These are phyloP conservation scores for Botrytis elliptica DNA, from an alignment of 2,329 filamentous ascomycete genomes.

Conservation along the genomic window DNA sequence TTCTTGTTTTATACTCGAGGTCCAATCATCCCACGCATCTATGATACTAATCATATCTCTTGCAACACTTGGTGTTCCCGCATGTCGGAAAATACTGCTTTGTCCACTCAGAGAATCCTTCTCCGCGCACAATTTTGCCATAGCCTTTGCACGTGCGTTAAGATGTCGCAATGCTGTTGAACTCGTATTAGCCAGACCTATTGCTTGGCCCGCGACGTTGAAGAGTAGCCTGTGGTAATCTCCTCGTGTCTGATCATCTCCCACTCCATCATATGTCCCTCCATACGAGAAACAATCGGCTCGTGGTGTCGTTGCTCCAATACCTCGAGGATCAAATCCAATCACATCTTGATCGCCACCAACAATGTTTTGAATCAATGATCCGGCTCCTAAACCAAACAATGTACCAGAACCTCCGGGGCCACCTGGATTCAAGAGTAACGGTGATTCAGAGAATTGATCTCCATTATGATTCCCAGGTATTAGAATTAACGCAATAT, in stretches of 20 bases:
- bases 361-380: slow-evolving; percentile 41
- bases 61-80: slow-evolving; percentile 39
- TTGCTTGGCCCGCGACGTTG: slow-evolving; percentile 22
- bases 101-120: slow-evolving; percentile 34
- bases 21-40: slow-evolving; percentile 38
- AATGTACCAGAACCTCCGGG: slow-evolving; percentile 46
- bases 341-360: slow-evolving; percentile 47
- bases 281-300: slow-evolving; percentile 51
- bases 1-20: slow-evolving; percentile 8
- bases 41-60: slow-evolving; percentile 42
- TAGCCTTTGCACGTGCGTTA: slow-evolving; percentile 45
- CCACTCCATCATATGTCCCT: slow-evolving; percentile 28
- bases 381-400: slow-evolving; percentile 36
- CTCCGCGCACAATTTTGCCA: slow-evolving; percentile 45
- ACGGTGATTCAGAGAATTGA: slow-evolving; percentile 42
- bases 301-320: slow-evolving; percentile 51
- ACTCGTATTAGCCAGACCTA: slow-evolving; percentile 48
- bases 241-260: slow-evolving; percentile 44
- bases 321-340: slow-evolving; percentile 51
- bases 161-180: slow-evolving; percentile 48
- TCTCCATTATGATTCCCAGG: slow-evolving; percentile 28
- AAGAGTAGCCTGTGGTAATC: slow-evolving; percentile 31
- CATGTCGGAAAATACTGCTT: slow-evolving; percentile 36
- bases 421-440: slow-evolving; percentile 49
- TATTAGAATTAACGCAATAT: slow-evolving; percentile 33